These are phyloP conservation scores for Beverwykella pulmonaria DNA, from an alignment of 495 filamentous ascomycete genomes.

Conservation along the genomic window DNA sequence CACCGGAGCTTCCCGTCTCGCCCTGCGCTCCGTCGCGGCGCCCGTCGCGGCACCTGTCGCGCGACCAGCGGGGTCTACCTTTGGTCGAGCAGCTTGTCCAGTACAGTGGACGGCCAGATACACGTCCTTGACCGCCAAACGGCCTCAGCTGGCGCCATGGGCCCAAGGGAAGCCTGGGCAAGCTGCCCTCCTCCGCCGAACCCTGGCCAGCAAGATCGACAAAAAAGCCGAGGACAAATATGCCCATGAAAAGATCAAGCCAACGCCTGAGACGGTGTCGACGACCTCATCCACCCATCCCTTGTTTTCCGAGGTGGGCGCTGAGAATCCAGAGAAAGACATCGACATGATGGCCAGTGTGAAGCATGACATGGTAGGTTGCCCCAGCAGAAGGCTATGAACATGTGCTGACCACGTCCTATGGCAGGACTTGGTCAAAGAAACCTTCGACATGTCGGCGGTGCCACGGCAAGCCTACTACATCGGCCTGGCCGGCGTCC, in stretches of 20 bases:
- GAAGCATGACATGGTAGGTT: conserved; percentile 71
- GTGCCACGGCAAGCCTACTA: conserved; percentile 81
- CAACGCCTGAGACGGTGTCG: conserved; percentile 61
- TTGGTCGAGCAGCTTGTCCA: conserved; percentile 18
- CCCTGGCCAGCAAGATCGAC: conserved; percentile 52
- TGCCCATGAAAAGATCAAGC: conserved; percentile 54
- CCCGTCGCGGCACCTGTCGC: conserved; percentile 23
- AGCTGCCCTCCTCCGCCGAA: conserved; percentile 33
- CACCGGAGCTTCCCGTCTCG: conserved; percentile 40
- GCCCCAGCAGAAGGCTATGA: background rate
- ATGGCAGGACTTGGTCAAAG: conserved; percentile 72
- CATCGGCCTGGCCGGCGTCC: conserved; percentile 83
- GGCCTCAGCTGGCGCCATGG: conserved; percentile 18
- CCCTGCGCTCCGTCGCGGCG: conserved; percentile 38
- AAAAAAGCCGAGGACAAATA: conserved; percentile 55
- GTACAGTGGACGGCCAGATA: conserved; percentile 32
- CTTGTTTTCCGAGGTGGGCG: conserved; percentile 54
- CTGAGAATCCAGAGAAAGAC: conserved; percentile 33
- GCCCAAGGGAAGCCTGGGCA: conserved; percentile 28
- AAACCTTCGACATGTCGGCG: conserved; percentile 76
- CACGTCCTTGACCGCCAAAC: conserved; percentile 23
- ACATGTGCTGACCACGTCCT: conserved; percentile 4
- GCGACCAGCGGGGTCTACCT: conserved; percentile 24
- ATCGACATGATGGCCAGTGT: conserved; percentile 69
- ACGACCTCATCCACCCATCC: conserved; percentile 59